Conservation (phyloP, 768 basidiomycete genomes). For the Podaxis sp. region DNA sequence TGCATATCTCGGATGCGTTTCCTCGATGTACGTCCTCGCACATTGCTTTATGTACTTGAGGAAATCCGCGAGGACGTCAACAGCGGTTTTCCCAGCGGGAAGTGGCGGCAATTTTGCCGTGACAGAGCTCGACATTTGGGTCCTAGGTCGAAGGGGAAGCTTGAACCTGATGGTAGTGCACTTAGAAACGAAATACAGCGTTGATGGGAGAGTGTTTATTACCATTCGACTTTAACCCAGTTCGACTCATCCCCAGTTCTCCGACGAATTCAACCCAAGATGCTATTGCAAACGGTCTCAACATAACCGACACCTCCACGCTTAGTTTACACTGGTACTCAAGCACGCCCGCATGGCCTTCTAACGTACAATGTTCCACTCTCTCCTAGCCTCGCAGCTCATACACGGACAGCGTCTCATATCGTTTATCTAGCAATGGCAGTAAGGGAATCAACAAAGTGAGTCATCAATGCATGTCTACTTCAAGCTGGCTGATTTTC, state of each 20-base stretch:
- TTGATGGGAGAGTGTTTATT: conserved; percentile 18
- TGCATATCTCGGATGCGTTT: conserved; percentile 20
- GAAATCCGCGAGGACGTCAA: conserved; percentile 37
- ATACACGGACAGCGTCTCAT: conserved; percentile 51
- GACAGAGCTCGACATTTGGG: background rate
- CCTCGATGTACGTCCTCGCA: conserved; percentile 30
- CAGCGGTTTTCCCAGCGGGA: conserved; percentile 28
- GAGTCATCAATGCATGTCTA: background rate
- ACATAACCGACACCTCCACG: conserved; percentile 52
- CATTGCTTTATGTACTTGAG: conserved; percentile 35
- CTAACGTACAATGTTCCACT: background rate
- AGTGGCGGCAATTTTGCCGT: conserved; percentile 18
- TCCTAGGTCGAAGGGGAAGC: conserved; percentile 14
- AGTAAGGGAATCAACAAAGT: conserved; percentile 56
- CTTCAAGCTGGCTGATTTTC: background rate
- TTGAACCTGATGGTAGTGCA: conserved; percentile 23
- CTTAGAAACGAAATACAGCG: conserved; percentile 7
- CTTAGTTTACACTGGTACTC: conserved; percentile 59
- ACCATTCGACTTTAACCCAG: conserved; percentile 45
- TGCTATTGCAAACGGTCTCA: conserved; percentile 37
- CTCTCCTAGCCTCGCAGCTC: conserved; percentile 30
- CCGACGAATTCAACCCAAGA: conserved; percentile 61
- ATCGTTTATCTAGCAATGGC: conserved; percentile 48
- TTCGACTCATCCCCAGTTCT: conserved; percentile 58
- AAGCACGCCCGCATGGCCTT: conserved; percentile 34